These are phyloP conservation scores for Ramalina peruviana DNA, from an alignment of 495 filamentous ascomycete species.

Conservation along the genomic window DNA sequence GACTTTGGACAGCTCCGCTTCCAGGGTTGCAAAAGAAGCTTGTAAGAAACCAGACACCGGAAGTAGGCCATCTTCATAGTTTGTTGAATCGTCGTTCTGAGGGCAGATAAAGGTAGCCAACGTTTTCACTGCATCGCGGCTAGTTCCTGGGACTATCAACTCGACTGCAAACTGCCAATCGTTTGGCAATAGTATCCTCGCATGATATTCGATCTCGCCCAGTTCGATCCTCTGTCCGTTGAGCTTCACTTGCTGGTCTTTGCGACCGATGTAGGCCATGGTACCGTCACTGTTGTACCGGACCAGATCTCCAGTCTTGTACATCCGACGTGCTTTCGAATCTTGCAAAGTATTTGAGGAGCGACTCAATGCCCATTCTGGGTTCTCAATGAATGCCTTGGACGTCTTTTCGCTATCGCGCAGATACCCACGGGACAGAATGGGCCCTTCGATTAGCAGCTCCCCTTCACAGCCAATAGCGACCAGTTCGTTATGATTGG, in stretches of 20 bases:
- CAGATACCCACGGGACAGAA: conserved; percentile 24
- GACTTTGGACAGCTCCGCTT: conserved; percentile 21
- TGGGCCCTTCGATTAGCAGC: conserved; percentile 27
- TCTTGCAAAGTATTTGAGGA: neutral
- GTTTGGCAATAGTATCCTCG: conserved; percentile 18
- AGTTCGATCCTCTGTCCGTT: conserved; percentile 53
- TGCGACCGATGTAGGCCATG: conserved; percentile 39
- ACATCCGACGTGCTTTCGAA: conserved; percentile 10
- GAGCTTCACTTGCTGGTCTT: conserved; percentile 52
- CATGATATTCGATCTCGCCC: conserved; percentile 49
- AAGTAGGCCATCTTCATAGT: conserved; percentile 19
- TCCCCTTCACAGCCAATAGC: conserved; percentile 28
- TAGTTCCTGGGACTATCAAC: conserved; percentile 24
- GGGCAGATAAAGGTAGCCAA: conserved; percentile 27
- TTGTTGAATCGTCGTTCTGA: conserved; percentile 14
- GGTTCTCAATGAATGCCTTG: conserved; percentile 20
- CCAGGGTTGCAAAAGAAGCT: conserved; percentile 22
- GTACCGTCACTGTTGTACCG: conserved; percentile 40
- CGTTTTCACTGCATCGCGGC: conserved; percentile 21
- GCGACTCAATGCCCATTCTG: conserved; percentile 4
- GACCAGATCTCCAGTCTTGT: conserved; percentile 31
- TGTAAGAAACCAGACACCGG: conserved; percentile 22
- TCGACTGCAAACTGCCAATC: conserved; percentile 30
- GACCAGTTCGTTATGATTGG: conserved; percentile 21
- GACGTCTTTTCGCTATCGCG: conserved; percentile 24